Base-by-base conservation (phyloP, 2,329 filamentous ascomycete genomes). In the Colletotrichum sp. region DNA sequence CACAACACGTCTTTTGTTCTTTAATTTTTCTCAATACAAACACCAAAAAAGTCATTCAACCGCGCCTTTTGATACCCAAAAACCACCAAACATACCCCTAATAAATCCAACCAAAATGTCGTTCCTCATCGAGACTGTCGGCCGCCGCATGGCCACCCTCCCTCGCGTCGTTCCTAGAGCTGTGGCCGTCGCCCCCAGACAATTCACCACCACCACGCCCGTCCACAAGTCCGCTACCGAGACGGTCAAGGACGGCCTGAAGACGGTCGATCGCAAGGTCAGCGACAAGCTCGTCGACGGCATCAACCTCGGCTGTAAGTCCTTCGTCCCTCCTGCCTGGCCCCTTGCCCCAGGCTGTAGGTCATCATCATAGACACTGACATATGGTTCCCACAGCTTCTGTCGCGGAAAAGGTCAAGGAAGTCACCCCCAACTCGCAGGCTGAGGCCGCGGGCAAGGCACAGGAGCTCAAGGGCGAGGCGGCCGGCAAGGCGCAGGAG, bases 231-330 rank as follows among this genome's bases (percentile, higher is more conserved):
- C 87, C 12, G 85, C 88, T 4, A 85, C 89, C 68, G 90, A 93
- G 72, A 79, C 87, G 0, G 89, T 90, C 79, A 93, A 93, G 84
- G 91, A 93, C 77, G 88, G 88, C 5, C 83, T 91, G 73, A 92
- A 93, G 84, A 85, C 84, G 7, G 90, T 92, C 7, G 91, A 93
- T 84, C 87, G 90, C 34, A 87, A 85, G 66, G 90, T 93, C 57
- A 89, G 89, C 75, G 89, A 92, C 81, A 93, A 92, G 81, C 81
- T 93, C 21, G 89, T 93, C 32, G 90, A 91, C 52, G 91, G 90
- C 18, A 92, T 94, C 81, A 87, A 93, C 79, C 85, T 87, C 63
- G 89, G 89, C 65, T 83, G 92, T 93, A 86, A 75, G 89, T 86
- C 30, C 15, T 1, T 0, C 15, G 18, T 26, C 12, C 36, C 24